Evolutionary conservation across 169 alveolate genomes (phyloP), one percentile per base, ranked within the genome.

Genomic region (Eimeria mitis): DNA sequence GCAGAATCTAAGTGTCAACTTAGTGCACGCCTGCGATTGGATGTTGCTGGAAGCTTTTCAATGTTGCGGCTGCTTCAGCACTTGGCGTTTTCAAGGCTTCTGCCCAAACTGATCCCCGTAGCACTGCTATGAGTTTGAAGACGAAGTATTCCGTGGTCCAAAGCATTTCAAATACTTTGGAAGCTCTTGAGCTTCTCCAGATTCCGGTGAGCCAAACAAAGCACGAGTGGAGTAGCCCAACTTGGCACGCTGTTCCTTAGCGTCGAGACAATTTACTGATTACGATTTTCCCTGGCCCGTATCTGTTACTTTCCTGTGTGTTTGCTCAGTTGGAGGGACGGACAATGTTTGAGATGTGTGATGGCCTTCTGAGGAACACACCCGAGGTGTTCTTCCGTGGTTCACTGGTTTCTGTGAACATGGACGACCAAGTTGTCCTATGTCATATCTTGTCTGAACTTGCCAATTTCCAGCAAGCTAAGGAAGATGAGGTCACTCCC

Each of bases 401-500:
- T 42, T 85, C 92, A 9, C 61, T 85, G 28, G 63, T 42, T 63
- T 85, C 92, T 23, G 34, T 23, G 19, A 85, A 37, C 42, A 63
- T 85, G 92, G 79, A 85, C n/a, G 92, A 85, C 34, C 40, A n/a
- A 0, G 79, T 85, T 56, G 79, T 63, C 42, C 61, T 85, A 49
- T 85, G 92, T 59, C 63, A 61, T 37, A 37, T 85, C 40, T 28
- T 85, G 47, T 3, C 71, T 31, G 70, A 85, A 21, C 61, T 85
- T 19, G 31, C 28, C 28, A 56, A 61, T 19, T 37, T 44, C 37
- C 61, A 56, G 81, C 92, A 56, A 54, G 9, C 23, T 31, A 49
- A 49, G 28, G 79, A 85, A 63, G 92, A 63, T 34, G 73, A 49
- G 71, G 13, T 85, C 21, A 40, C 42, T 25, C 63, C 92, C 70